Evolutionary conservation across 2,329 filamentous ascomycete species (phyloP), one percentile per base, ranked within the genome.

Genomic region (Beauveria rudraprayagi): DNA sequence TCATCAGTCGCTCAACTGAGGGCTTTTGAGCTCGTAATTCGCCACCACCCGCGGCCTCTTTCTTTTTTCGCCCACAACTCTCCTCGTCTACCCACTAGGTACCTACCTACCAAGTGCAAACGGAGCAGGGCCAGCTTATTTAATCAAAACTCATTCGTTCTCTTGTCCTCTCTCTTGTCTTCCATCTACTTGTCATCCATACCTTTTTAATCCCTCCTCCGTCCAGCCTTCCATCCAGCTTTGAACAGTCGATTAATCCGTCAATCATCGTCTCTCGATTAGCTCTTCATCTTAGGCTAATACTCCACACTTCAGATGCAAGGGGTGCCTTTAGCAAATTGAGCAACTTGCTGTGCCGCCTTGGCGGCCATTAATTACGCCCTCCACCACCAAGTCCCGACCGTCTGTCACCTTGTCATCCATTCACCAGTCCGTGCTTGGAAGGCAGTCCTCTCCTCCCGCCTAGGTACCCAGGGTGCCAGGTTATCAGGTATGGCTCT

Each of bases 221-320:
- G 16, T 34, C 26, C 26, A 50, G n/a, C 26, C 48, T 37, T 24
- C 26, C 53, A 46, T 22, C 26, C 26, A 16, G 10, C 26, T 34
- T 22, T 47, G 11, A 41, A 14, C 43, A 14, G 19, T 43, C 40
- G n/a, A 53, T 52, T 60, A 53, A 60, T 60, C 57, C 57, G 40
- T 60, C 57, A 60, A 60, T 60, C 57, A 53, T 46, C 14, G 19
- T 37, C 41, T 53, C 41, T 60, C 48, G 37, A 59, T 52, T 53
- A 53, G 40, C 26, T 52, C 37, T 30, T 28, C 24, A 6, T 48
- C 44, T 28, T 30, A 41, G 19, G n/a, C 26, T n/a, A 2, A 46
- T 47, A 11, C 57, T 60, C 48, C 57, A 60, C 57, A 37, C 17
- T 51, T 51, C 19, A 44, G 11, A 11, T 17, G 17, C 10, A 34